These are phyloP conservation scores for Chenopodium suecicum DNA, from an alignment of 148 eudicot genomes.

Conservation along the genomic window DNA sequence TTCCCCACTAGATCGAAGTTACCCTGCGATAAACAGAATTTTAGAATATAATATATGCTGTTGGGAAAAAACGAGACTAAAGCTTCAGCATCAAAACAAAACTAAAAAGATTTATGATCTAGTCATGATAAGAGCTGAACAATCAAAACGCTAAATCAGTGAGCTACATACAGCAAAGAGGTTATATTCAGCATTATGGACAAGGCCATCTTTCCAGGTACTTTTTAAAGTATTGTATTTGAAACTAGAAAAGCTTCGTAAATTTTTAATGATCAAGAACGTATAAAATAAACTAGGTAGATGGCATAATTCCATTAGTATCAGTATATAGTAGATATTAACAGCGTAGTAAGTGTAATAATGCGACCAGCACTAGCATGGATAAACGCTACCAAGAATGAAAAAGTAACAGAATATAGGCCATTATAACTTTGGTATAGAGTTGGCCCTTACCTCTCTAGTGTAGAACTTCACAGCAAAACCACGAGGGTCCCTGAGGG, in stretches of 20 bases:
- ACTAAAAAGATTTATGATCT: background rate
- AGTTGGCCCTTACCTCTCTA: slow-evolving; percentile 61
- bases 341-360: background rate
- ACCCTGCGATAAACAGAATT: slow-evolving; percentile 51
- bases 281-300: background rate
- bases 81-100: background rate
- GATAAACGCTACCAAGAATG: background rate
- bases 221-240: background rate
- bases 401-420: background rate
- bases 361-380: background rate
- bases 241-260: background rate
- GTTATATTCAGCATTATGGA: background rate
- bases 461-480: slow-evolving; percentile 97
- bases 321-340: background rate
- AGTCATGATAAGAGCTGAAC: background rate
- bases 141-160: background rate
- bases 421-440: background rate
- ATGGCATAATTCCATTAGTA: background rate
- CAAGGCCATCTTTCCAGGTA: background rate
- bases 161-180: background rate
- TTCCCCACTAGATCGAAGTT: slow-evolving; percentile 96
- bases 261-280: background rate
- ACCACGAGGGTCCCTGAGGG: slow-evolving; percentile 92
- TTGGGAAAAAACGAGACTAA: background rate
- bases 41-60: background rate